Percentiles rank a stretch among this genome's conserved stretches.
Evolutionary conservation across 2,329 filamentous ascomycete species (phyloP).

Genomic region (Aspergillus fructus): DNA sequence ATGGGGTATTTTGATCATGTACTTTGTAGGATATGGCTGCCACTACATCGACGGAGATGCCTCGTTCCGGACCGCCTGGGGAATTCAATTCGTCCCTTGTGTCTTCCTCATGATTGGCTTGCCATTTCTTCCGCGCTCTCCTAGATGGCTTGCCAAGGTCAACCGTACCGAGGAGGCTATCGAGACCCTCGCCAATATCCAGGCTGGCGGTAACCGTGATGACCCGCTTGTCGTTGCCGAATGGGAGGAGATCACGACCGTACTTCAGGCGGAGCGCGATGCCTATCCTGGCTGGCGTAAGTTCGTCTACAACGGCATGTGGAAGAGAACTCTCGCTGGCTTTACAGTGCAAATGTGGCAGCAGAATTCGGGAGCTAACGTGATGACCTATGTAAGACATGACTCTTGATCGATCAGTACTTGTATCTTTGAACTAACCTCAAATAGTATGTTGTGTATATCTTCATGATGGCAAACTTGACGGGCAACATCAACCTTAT

Average conservation of each 20-base stretch:
- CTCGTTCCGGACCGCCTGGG: conserved; percentile 50
- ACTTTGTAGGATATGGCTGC: conserved; percentile 50
- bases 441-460: conserved; percentile 35
- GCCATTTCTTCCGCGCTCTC: conserved; percentile 48
- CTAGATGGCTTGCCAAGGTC: conserved; percentile 51
- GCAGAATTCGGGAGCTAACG: conserved; percentile 45
- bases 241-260: conserved; percentile 47
- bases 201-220: conserved; percentile 45
- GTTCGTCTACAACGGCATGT: conserved; percentile 57
- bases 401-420: background rate
- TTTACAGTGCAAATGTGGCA: conserved; percentile 60
- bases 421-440: background rate
- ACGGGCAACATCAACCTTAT: conserved; percentile 38
- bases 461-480: conserved; percentile 38
- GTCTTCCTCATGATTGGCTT: conserved; percentile 46
- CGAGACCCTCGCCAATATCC: conserved; percentile 45
- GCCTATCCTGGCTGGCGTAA: conserved; percentile 43
- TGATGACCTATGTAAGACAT: conserved; percentile 28
- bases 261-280: conserved; percentile 41
- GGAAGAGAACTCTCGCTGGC: conserved; percentile 57
- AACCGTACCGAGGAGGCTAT: conserved; percentile 48
- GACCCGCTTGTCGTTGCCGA: conserved; percentile 50
- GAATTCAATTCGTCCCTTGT: conserved; percentile 47
- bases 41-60: conserved; percentile 41
- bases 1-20: conserved; percentile 49